Base-by-base conservation (phyloP, 768 basidiomycete species). In the Ramaria sp. region DNA sequence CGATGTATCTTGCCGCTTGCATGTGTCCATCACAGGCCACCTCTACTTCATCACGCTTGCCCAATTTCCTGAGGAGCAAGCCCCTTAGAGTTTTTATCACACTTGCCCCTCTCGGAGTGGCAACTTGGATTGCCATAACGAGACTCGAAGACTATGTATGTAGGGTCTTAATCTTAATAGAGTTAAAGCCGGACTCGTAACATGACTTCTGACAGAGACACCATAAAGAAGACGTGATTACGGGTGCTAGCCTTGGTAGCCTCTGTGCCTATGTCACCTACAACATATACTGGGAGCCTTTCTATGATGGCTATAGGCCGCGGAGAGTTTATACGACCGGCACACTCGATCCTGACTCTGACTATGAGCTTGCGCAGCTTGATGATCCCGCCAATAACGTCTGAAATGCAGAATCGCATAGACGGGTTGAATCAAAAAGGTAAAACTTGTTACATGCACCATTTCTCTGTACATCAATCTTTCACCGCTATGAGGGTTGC, bases 191-290 rank as follows among this genome's bases (percentile, higher is more conserved):
- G 2, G 3, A 46, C 24, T 7, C 37, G 27, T 30, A 42, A 59
- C 20, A 24, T 15, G 19, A 24, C 45, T 54, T 34, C 39, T 54
- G 19, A 19, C 64, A 85, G 84, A 70, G 78, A 62, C 84, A 86
- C 65, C 81, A 84, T 66, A 80, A 78, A 65, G 83, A 84, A 67
- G 84, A 86, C 63, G 78, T 85, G 13, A 75, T 85, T 54, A 79
- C 78, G 9, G 84, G 84, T 24, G 76, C 78, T 58, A 60, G 78
- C 22, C 78, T 86, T 49, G 84, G 84, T 34, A 71, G 76, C 7
- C 31, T 75, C 31, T 77, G 74, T 15, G 77, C 79, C 13, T 65
- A 68, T 10, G 65, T 77, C 54, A 75, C 73, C 62, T 85, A 83
- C 65, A 71, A 77, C 57, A 74, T 80, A 37, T 86, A 82, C 66